Conservation (phyloP, 306 rosid species). For the Rubus idaeus region DNA sequence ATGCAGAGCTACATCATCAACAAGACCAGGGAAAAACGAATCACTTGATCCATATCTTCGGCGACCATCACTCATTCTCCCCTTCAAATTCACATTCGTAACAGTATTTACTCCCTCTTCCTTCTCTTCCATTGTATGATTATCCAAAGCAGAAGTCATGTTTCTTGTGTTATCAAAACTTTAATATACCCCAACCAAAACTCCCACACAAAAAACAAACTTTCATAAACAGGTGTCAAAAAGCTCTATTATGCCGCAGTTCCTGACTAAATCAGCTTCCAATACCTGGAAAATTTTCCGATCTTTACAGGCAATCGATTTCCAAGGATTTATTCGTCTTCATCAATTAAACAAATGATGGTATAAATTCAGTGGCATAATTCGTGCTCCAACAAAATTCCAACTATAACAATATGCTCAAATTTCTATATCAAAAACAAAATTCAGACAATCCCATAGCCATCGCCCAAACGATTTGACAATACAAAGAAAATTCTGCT, state of each 20-base stretch:
- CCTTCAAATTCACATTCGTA: slow-evolving; percentile 35
- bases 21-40: slow-evolving; percentile 77
- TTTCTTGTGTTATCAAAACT: slow-evolving; percentile 45
- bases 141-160: slow-evolving; percentile 26
- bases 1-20: slow-evolving; percentile 77
- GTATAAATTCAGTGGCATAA: slow-evolving; percentile 14
- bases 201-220: slow-evolving; percentile 31
- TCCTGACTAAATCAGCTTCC: slow-evolving; percentile 19
- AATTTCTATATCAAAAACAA: slow-evolving; percentile 10
- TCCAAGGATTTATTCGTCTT: slow-evolving; percentile 33
- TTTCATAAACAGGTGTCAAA: slow-evolving; percentile 21
- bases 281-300: slow-evolving; percentile 33
- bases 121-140: slow-evolving; percentile 29
- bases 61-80: slow-evolving; percentile 60
- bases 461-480: slow-evolving; percentile 19
- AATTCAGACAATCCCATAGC: slow-evolving; percentile 27
- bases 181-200: slow-evolving; percentile 35
- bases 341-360: slow-evolving; percentile 26
- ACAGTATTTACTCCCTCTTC: slow-evolving; percentile 39
- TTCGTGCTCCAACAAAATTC: slow-evolving; percentile 19
- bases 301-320: slow-evolving; percentile 44
- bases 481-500: slow-evolving; percentile 20
- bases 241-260: slow-evolving; percentile 14
- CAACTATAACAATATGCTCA: slow-evolving; percentile 6
- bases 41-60: slow-evolving; percentile 56